Evolutionary conservation across 352 stramenopile species (phyloP).

Genomic region (Salisapilia sapeloensis): DNA sequence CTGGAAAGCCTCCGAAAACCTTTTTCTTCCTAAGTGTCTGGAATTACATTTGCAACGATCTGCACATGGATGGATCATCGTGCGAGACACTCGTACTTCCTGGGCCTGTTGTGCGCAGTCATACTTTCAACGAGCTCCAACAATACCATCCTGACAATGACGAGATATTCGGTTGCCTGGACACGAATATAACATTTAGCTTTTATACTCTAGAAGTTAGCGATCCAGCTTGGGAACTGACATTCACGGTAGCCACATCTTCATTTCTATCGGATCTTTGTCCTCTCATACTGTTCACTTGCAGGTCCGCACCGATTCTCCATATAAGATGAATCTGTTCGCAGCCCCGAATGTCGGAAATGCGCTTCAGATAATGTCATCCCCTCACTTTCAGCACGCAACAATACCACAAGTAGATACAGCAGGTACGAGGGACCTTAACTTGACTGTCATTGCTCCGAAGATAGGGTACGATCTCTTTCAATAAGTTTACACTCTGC

Average conservation of each 20-base stretch:
- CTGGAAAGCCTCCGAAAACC: constrained; percentile 3
- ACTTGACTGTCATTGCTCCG: no score
- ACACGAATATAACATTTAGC: constrained; percentile 1
- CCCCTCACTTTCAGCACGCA: background rate
- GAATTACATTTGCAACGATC: constrained; percentile 10
- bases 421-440: no score
- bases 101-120: background rate
- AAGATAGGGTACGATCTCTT: no score
- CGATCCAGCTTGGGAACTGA: constrained; percentile 6
- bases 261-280: background rate
- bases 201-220: constrained; percentile 7
- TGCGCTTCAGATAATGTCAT: constrained; percentile 1
- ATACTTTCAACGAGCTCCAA: background rate
- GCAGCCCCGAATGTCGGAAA: constrained; percentile 4
- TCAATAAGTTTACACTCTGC: no score
- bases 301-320: constrained; percentile 5
- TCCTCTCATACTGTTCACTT: background rate
- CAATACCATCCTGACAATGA: constrained; percentile 2
- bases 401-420: constrained; percentile 1
- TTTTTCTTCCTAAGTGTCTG: constrained; percentile 10
- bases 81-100: constrained; percentile 3
- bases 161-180: constrained; percentile 5
- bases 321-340: constrained; percentile 3
- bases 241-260: constrained; percentile 8
- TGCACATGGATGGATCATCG: constrained; percentile 1